A percentile compares a stretch with the other conserved stretches of the same genome.
Conservation (phyloP, 2,329 filamentous ascomycete genomes). For the Exophiala bonariae region DNA sequence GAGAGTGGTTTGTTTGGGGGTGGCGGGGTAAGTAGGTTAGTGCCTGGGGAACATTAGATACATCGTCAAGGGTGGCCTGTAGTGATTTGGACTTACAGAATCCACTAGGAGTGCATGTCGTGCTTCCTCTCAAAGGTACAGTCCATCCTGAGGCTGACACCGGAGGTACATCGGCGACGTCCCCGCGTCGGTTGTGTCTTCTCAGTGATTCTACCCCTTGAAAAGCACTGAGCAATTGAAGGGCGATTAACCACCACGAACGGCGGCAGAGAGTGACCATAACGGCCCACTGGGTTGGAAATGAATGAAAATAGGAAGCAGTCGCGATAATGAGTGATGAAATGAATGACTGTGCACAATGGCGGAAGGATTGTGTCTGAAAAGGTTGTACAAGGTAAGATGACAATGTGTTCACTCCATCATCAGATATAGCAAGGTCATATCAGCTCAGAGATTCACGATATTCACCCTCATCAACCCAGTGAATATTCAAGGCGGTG, state of each 20-base stretch:
- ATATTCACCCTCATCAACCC: neutral
- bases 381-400: slow-evolving; percentile 5
- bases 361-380: slow-evolving; percentile 15
- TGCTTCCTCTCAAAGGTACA: slow-evolving; percentile 24
- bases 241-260: slow-evolving; percentile 8
- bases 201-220: slow-evolving; percentile 7
- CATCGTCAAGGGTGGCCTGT: neutral
- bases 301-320: slow-evolving; percentile 20
- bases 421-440: neutral
- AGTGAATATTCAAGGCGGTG: too few species aligned
- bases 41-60: slow-evolving; percentile 16
- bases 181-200: slow-evolving; percentile 15
- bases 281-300: slow-evolving; percentile 16
- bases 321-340: slow-evolving; percentile 2
- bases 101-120: slow-evolving; percentile 16
- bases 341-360: slow-evolving; percentile 11
- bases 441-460: too few species aligned
- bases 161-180: slow-evolving; percentile 16
- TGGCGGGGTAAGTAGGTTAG: slow-evolving; percentile 32
- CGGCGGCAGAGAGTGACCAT: slow-evolving; percentile 13
- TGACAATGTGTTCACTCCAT: slow-evolving; percentile 3
- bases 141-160: slow-evolving; percentile 21
- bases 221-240: slow-evolving; percentile 8
- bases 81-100: slow-evolving; percentile 12
- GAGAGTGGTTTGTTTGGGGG: slow-evolving; percentile 36